Conservation (phyloP, 2,329 filamentous ascomycete species). For the Geosmithia flava region DNA sequence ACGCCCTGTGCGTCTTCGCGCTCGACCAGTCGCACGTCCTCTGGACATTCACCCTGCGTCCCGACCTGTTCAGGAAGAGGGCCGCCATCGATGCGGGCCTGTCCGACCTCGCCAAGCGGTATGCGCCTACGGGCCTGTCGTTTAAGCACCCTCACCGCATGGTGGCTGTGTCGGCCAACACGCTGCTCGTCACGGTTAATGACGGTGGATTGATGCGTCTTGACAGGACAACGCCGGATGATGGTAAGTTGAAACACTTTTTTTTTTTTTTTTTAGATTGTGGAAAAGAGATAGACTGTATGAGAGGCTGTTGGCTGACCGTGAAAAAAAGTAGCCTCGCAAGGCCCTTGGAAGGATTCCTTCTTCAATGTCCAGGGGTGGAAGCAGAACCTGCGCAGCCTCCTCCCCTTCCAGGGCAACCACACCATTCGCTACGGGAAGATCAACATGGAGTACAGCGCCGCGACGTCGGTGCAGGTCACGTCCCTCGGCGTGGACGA, state of each 20-base stretch:
- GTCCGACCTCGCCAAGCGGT: constrained; percentile 66
- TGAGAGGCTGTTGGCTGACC: background rate
- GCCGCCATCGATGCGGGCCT: constrained; percentile 60
- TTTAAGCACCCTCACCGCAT: constrained; percentile 75
- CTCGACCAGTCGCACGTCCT: constrained; percentile 69
- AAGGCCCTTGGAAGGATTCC: constrained; percentile 50
- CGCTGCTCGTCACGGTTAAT: constrained; percentile 68
- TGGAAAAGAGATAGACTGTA: background rate
- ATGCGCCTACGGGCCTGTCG: constrained; percentile 57
- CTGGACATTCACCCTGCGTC: constrained; percentile 71
- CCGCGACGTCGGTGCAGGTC: constrained; percentile 51
- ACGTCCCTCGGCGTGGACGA: constrained; percentile 36
- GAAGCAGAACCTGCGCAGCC: constrained; percentile 51
- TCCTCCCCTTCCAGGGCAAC: constrained; percentile 54
- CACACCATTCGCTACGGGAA: constrained; percentile 53
- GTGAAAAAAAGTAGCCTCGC: constrained; percentile 9
- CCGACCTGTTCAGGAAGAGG: constrained; percentile 66
- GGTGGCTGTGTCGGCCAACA: constrained; percentile 58
- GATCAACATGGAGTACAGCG: constrained; percentile 52
- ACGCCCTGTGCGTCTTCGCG: constrained; percentile 67
- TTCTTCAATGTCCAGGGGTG: constrained; percentile 65
- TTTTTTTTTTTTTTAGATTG: too few relatives aligned
- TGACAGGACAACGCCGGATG: constrained; percentile 40
- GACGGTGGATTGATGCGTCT: constrained; percentile 67
- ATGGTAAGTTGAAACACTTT: too few relatives aligned